Evolutionary conservation across 2,329 filamentous ascomycete species (phyloP).

Genomic region (Xylariomycetidae sp.): DNA sequence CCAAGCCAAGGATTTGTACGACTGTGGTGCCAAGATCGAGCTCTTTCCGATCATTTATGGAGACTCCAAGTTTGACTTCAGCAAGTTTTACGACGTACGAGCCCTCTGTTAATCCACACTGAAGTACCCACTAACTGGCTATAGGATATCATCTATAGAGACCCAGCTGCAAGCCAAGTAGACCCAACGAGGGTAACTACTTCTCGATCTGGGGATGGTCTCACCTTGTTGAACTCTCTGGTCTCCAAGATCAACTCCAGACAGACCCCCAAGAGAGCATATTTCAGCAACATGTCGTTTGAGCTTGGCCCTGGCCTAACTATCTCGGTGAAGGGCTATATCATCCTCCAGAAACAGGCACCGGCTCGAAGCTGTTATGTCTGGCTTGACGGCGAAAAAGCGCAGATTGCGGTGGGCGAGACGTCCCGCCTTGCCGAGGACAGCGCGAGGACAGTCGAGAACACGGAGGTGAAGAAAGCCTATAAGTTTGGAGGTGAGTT

Average conservation of each 20-base stretch:
- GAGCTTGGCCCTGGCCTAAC: constrained; percentile 78
- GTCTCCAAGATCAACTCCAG: constrained; percentile 87
- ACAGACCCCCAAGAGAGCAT: constrained; percentile 74
- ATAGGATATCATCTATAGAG: constrained; percentile 85
- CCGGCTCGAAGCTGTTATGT: constrained; percentile 80
- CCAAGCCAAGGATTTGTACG: constrained; percentile 89
- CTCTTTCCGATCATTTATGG: constrained; percentile 78
- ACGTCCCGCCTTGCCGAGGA: constrained; percentile 74
- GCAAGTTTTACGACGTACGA: constrained; percentile 84
- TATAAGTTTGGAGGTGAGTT: constrained; percentile 95
- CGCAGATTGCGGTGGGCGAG: constrained; percentile 70
- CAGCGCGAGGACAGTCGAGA: constrained; percentile 69
- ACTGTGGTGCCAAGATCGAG: constrained; percentile 85
- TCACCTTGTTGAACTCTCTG: constrained; percentile 72
- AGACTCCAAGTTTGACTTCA: constrained; percentile 68
- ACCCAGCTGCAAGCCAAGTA: constrained; percentile 64
- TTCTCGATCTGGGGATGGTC: constrained; percentile 65
- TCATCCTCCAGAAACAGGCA: constrained; percentile 77
- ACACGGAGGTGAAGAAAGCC: constrained; percentile 77
- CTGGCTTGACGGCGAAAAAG: constrained; percentile 78
- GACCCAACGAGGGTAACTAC: constrained; percentile 51
- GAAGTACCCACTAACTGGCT: constrained; percentile 14
- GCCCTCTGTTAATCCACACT: neutral
- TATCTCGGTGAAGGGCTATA: constrained; percentile 91
- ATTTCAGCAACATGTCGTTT: constrained; percentile 82